phyloP scores from a whole-genome alignment of 805 yeast species.

The Ogataea corticis region DNA sequence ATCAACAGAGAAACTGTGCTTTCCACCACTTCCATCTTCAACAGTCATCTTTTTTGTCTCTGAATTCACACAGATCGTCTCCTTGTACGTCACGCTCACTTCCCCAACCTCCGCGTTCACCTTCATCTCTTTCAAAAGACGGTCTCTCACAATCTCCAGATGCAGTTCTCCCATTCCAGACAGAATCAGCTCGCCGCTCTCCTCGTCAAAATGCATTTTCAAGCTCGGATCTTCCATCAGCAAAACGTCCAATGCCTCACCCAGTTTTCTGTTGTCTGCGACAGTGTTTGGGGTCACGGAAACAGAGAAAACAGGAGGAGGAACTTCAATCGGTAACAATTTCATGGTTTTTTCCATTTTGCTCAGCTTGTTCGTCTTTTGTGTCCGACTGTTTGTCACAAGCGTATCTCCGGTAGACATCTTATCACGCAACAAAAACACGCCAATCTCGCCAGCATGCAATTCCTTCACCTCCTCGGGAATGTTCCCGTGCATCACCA shows the following conservation, averaged over 20 bases:
- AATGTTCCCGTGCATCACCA: conserved; percentile 85
- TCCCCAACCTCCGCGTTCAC: conserved; percentile 80
- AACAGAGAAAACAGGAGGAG: conserved; percentile 91
- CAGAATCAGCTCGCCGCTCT: conserved; percentile 81
- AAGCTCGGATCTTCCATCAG: conserved; percentile 92
- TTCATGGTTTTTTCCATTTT: conserved; percentile 45
- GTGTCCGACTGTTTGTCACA: conserved; percentile 57
- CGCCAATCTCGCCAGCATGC: conserved; percentile 86
- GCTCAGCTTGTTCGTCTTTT: conserved; percentile 34
- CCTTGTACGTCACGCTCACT: conserved; percentile 89
- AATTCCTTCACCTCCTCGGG: conserved; percentile 70
- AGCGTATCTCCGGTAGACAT: conserved; percentile 91
- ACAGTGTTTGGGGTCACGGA: conserved; percentile 80
- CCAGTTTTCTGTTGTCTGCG: conserved; percentile 76
- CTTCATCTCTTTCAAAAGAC: conserved; percentile 77
- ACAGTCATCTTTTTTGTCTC: conserved; percentile 22
- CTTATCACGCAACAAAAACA: conserved; percentile 71
- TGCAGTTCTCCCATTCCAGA: conserved; percentile 98
- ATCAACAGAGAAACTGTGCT: conserved; percentile 26
- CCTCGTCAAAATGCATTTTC: conserved; percentile 70
- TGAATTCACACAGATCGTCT: conserved; percentile 44
- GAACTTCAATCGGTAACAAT: conserved; percentile 76
- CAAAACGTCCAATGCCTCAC: conserved; percentile 62
- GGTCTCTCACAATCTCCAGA: conserved; percentile 80
- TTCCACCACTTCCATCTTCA: conserved; percentile 17